Evolutionary conservation across 2,329 filamentous ascomycete genomes (phyloP), one percentile per base, ranked within the genome.

Genomic region (Talaromyces albobiverticillius): DNA sequence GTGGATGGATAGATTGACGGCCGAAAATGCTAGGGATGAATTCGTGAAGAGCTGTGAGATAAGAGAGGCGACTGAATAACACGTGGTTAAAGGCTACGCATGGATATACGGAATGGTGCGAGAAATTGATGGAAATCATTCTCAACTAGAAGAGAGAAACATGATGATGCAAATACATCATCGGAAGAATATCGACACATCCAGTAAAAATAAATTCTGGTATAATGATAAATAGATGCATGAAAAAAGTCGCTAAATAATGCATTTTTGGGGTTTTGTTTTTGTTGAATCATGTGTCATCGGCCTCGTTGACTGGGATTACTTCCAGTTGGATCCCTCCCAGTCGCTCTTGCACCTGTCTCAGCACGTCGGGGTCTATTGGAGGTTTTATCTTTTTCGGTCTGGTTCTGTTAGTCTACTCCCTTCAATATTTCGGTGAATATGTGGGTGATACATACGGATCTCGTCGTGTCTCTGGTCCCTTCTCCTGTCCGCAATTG

Each of bases 401-500:
- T 42, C 73, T 76, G 56, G 16, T 34, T 47, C 18, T 13, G n/a
- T 46, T 3, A 47, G 22, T 36, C 14, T 31, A 14, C n/a, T 32
- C 46, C 10, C 40, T 14, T 23, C 2, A 36, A 54, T 3, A 25
- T 23, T 26, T 18, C 38, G 22, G 16, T 8, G 8, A 18, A 42
- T 29, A 10, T 29, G 26, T 29, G 26, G 26, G 13, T 14, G n/a
- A 53, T 46, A 72, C 70, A 46, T 70, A 75, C 74, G 75, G 69
- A 49, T 73, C 69, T 54, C 73, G 65, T 61, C 67, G 70, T 51
- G 73, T 75, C 31, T 71, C 64, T 22, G 66, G 60, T 53, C 75
- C 71, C 52, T 71, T 74, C 31, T 66, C 68, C 53, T 77, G 71
- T 4, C 70, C 67, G 57, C 75, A 77, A 36, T 62, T 67, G 1